A percentile compares a stretch with the other conserved stretches of the same genome.
phyloP scores from a whole-genome alignment of 345 rosid genomes.

The Gossypioides kirkii region DNA sequence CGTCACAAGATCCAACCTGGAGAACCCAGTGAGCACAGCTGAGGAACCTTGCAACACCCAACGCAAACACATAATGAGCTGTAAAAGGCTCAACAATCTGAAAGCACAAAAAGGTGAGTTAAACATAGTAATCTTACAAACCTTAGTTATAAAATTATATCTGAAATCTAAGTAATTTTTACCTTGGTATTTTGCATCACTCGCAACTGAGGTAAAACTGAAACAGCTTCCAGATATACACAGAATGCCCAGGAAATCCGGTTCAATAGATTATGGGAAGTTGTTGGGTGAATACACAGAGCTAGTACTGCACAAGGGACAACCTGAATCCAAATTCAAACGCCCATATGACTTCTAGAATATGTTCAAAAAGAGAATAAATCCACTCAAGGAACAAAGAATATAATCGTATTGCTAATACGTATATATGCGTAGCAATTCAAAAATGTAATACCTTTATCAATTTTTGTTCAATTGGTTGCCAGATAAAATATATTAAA shows the following conservation, averaged over 20 bases:
- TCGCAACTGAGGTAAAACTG: constrained; percentile 90
- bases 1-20: constrained; percentile 52
- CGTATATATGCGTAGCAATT: too few relatives aligned
- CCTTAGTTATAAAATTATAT: neutral
- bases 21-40: constrained; percentile 21
- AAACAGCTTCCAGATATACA: constrained; percentile 93
- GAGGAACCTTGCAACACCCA: too few relatives aligned
- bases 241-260: constrained; percentile 91
- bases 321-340: constrained; percentile 45
- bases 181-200: constrained; percentile 99
- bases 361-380: neutral
- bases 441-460: too few relatives aligned
- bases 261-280: constrained; percentile 74
- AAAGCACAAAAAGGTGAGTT: constrained; percentile 17
- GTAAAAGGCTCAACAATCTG: constrained; percentile 99
- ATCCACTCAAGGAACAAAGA: neutral
- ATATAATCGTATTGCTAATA: too few relatives aligned
- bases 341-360: neutral
- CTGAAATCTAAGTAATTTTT: neutral
- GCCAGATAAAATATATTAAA: too few relatives aligned
- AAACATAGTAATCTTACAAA: constrained; percentile 5
- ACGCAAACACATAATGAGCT: constrained; percentile 54
- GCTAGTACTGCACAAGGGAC: constrained; percentile 82
- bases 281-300: constrained; percentile 77
- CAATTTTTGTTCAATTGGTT: too few relatives aligned